Evolutionary conservation across 805 yeast genomes (phyloP), one percentile per base, ranked within the genome.

Genomic region (Metschnikowia cerradonensis): DNA sequence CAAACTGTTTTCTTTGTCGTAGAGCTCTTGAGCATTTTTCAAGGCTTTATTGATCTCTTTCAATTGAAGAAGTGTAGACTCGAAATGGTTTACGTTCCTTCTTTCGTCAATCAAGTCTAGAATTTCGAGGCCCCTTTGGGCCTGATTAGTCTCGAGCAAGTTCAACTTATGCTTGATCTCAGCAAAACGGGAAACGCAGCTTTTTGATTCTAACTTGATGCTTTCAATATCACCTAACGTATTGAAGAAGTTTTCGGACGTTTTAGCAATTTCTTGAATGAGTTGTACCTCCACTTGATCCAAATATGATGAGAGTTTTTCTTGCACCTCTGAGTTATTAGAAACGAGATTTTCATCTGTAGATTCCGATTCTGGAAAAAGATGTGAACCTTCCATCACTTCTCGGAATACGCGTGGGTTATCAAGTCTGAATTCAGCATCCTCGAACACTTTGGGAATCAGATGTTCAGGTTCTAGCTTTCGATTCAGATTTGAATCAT

Each of bases 251-350:
- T 91, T 83, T 48, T 83, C 82, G 0, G 97, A 88, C 0, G 96
- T 86, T 55, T 81, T 80, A 3, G 96, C 86, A 32, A 94, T 90
- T 66, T 90, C 96, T 37, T 80, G 76, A 17, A 91, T 86, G 39
- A 92, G 70, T 53, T 86, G 84, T 35, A 88, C 75, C 67, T 92
- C 99, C 0, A 92, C 90, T 0, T 83, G 76, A 63, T 94, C 98
- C 49, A 94, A 73, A 61, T 90, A 90, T 67, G 83, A 83, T 3
- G 94, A 87, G 33, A 92, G 71, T 61, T 82, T 83, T 41, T 90
- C 96, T 60, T 86, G 96, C 15, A 91, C 66, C 20, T 75, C 70
- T 8, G 82, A 73, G 60, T 81, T 79, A 56, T 81, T 76, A 6
- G 79, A 74, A 13, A 80, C 62, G 49, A 45, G 65, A 19, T 57